Evolutionary conservation across 805 yeast species (phyloP).

Genomic region (Monosporozyma yasuniensis): DNA sequence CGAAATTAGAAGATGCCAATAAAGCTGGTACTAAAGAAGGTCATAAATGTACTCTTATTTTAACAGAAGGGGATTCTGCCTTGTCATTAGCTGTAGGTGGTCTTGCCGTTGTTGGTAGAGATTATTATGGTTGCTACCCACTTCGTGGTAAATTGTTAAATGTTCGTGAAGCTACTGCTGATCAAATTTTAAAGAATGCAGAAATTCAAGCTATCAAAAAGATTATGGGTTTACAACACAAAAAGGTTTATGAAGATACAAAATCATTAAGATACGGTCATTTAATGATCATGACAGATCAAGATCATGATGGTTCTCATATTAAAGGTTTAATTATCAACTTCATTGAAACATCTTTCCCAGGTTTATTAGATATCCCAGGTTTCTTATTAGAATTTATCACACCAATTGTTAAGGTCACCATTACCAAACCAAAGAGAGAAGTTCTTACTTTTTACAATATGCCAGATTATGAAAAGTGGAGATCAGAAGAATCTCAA

Average conservation of each 20-base stretch:
- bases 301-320: constrained; percentile 98
- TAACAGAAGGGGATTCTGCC: constrained; percentile 98
- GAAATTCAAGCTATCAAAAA: constrained; percentile 94
- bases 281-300: constrained; percentile 99
- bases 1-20: constrained; percentile 90
- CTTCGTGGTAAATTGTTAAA: constrained; percentile 89
- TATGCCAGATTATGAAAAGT: constrained; percentile 90
- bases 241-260: constrained; percentile 67
- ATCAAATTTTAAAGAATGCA: constrained; percentile 83
- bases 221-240: constrained; percentile 92
- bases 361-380: constrained; percentile 82
- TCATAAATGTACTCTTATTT: constrained; percentile 78
- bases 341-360: constrained; percentile 87
- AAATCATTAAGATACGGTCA: constrained; percentile 85
- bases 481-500: constrained; percentile 81
- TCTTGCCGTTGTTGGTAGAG: constrained; percentile 89
- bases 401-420: constrained; percentile 92
- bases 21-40: constrained; percentile 94
- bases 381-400: constrained; percentile 90
- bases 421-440: constrained; percentile 54
- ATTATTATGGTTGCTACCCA: constrained; percentile 91
- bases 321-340: constrained; percentile 92
- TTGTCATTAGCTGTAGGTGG: constrained; percentile 87
- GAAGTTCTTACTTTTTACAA: constrained; percentile 69
- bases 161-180: constrained; percentile 95